A percentile compares a stretch with the other conserved stretches of the same genome.
These are phyloP conservation scores for Picochlorum sp. DNA, from an alignment of 139 green algal genomes.

Conservation along the genomic window DNA sequence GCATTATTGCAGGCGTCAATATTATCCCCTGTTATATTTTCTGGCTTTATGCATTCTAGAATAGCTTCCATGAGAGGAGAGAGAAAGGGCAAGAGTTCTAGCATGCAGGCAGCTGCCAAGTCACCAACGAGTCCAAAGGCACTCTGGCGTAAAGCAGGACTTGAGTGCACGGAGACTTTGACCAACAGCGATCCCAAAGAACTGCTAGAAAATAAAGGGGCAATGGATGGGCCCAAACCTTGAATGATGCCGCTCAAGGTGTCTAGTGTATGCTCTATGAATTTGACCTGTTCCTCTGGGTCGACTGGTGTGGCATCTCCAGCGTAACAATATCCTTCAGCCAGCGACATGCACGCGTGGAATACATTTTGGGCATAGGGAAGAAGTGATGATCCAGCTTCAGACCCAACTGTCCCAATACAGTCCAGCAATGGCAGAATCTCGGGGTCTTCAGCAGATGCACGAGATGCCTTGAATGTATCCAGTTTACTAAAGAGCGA, in stretches of 20 bases:
- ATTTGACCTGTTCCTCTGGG: slow-evolving; percentile 36
- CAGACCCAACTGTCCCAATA: slow-evolving; percentile 44
- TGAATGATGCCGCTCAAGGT: slow-evolving; percentile 68
- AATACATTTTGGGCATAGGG: slow-evolving; percentile 58
- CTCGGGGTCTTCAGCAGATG: slow-evolving; percentile 39
- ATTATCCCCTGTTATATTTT: slow-evolving; percentile 24
- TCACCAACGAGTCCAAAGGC: slow-evolving; percentile 91
- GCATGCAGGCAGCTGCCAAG: slow-evolving; percentile 53
- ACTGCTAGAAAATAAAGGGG: slow-evolving; percentile 53
- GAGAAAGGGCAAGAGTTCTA: slow-evolving; percentile 43
- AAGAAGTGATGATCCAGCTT: slow-evolving; percentile 37
- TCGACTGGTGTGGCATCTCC: slow-evolving; percentile 19
- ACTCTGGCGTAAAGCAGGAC: slow-evolving; percentile 70
- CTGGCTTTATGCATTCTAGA: slow-evolving; percentile 22
- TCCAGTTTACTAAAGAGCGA: slow-evolving; percentile 19
- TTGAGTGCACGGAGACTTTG: slow-evolving; percentile 30
- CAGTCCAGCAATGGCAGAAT: slow-evolving; percentile 83
- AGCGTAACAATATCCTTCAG: slow-evolving; percentile 32
- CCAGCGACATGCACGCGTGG: slow-evolving; percentile 47
- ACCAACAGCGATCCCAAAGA: slow-evolving; percentile 52
- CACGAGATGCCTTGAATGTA: slow-evolving; percentile 24
- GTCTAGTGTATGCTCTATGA: slow-evolving; percentile 70
- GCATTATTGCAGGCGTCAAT: slow-evolving; percentile 90
- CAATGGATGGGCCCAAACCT: slow-evolving; percentile 47
- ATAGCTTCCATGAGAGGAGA: slow-evolving; percentile 14